A percentile compares a stretch with the other conserved stretches of the same genome.
phyloP scores from a whole-genome alignment of 2,329 filamentous ascomycete genomes.

The Chaetomium globosum region DNA sequence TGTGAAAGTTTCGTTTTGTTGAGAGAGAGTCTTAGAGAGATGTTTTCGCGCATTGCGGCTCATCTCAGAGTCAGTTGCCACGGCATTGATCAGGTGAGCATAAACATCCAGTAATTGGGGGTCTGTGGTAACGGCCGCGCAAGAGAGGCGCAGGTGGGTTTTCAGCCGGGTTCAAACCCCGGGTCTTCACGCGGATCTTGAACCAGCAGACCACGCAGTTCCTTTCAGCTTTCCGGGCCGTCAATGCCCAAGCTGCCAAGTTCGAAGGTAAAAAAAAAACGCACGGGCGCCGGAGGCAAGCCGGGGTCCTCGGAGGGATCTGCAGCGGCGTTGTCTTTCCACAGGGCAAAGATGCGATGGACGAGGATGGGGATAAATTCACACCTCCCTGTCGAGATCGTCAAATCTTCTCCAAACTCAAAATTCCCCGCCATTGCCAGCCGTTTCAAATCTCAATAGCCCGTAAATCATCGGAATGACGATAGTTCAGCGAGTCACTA shows the following conservation, averaged over 20 bases:
- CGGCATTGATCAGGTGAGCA: constrained; percentile 22
- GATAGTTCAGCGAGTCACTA: neutral
- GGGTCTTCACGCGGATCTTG: constrained; percentile 12
- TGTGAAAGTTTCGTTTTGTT: neutral
- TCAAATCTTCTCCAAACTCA: neutral
- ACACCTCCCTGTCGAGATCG: constrained; percentile 9
- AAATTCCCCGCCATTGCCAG: constrained; percentile 3
- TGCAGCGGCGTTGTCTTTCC: constrained; percentile 19
- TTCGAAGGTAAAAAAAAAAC: neutral
- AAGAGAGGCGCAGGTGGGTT: constrained; percentile 23
- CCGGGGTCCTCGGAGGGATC: constrained; percentile 32
- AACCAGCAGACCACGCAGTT: constrained; percentile 8
- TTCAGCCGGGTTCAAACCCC: constrained; percentile 25
- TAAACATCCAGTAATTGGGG: constrained; percentile 1
- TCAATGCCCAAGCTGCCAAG: constrained; percentile 10
- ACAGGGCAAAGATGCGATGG: constrained; percentile 3
- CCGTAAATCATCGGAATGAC: constrained; percentile 1
- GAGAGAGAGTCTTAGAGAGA: neutral
- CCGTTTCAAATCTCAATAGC: constrained; percentile 7
- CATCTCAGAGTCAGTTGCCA: constrained; percentile 5
- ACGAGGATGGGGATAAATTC: constrained; percentile 8
- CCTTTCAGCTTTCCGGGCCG: constrained; percentile 26
- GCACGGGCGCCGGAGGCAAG: constrained; percentile 15
- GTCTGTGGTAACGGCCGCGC: constrained; percentile 10
- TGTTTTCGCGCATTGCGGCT: neutral